These are phyloP conservation scores for Boletus edulis DNA, from an alignment of 768 basidiomycete genomes.

Conservation along the genomic window DNA sequence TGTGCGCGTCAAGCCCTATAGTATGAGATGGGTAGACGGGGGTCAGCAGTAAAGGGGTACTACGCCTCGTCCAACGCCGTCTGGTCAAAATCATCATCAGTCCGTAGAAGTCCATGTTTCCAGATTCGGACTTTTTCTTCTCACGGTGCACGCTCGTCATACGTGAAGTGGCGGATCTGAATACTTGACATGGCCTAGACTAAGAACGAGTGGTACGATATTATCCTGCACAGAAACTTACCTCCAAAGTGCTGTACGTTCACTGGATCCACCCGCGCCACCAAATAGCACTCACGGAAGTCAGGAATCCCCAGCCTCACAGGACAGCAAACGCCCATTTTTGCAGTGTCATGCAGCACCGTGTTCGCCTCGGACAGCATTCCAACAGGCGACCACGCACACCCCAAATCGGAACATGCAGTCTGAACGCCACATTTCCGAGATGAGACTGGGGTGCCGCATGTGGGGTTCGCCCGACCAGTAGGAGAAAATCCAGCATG, in stretches of 20 bases:
- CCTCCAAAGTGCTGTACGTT: not conserved
- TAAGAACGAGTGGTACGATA: not conserved
- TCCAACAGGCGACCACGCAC: not conserved
- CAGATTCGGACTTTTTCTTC: not conserved
- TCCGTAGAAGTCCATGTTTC: not conserved
- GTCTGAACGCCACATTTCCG: constrained; percentile 10
- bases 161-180: constrained; percentile 6
- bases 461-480: constrained; percentile 3
- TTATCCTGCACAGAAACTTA: not conserved
- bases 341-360: constrained; percentile 1
- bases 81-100: too few species aligned
- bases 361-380: constrained; percentile 21
- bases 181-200: not conserved
- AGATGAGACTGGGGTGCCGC: constrained; percentile 1
- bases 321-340: not conserved
- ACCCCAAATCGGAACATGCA: constrained; percentile 1
- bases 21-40: not conserved
- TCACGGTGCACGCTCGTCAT: constrained; percentile 3
- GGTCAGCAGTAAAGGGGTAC: not conserved
- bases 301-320: not conserved
- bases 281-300: not conserved
- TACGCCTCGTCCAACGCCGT: too few species aligned
- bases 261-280: constrained; percentile 9
- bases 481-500: not conserved
- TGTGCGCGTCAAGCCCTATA: not conserved